These are phyloP conservation scores for Eruca vesicaria DNA, from an alignment of 441 rosid species.

Conservation along the genomic window DNA sequence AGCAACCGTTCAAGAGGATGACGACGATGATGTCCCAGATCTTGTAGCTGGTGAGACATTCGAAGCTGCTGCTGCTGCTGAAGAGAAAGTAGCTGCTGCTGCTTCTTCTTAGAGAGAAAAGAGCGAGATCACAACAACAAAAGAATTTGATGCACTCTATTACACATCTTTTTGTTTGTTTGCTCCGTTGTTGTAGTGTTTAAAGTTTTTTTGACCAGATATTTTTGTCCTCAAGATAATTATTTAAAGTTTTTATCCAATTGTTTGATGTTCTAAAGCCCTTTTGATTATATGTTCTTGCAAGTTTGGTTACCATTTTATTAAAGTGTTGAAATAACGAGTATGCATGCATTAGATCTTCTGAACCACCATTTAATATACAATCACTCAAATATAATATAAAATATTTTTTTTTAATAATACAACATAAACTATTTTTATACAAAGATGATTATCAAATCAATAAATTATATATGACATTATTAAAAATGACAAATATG, in stretches of 20 bases:
- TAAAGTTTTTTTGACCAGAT: background rate
- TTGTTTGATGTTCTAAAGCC: background rate
- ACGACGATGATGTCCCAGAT: conserved; percentile 87
- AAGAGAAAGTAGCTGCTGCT: background rate
- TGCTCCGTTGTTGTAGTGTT: background rate
- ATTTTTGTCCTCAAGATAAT: background rate
- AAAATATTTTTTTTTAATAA: no score
- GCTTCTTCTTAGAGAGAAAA: background rate
- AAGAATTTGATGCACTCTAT: background rate
- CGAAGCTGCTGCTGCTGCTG: conserved; percentile 56
- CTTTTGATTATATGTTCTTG: background rate
- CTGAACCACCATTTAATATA: background rate
- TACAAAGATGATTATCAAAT: no score
- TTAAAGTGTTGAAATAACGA: background rate
- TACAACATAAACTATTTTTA: no score
- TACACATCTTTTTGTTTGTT: background rate
- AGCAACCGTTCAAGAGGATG: conserved; percentile 53
- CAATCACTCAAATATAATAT: no score
- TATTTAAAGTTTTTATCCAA: background rate
- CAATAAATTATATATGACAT: no score
- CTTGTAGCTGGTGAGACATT: conserved; percentile 87
- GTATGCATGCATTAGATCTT: background rate
- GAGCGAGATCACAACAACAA: background rate
- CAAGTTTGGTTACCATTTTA: background rate
- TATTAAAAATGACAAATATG: no score